Evolutionary conservation across 805 yeast species (phyloP), one percentile per base, ranked within the genome.

Genomic region (Metschnikowia koreensis): DNA sequence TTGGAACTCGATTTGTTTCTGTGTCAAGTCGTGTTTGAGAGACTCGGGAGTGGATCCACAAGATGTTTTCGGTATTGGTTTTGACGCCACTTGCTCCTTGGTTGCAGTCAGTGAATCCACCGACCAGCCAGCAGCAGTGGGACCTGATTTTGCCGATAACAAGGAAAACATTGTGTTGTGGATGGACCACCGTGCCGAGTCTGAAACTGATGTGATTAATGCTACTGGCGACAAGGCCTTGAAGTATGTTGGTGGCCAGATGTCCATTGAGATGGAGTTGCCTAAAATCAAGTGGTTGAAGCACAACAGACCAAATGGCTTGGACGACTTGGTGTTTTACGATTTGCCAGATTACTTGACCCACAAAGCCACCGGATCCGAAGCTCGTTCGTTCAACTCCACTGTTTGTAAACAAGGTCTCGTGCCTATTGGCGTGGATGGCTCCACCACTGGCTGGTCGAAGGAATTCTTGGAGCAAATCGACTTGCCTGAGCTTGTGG

Each of bases 251-350:
- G 99, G 99, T 53, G 98, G 98, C 16, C 86, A 84, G 62, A 93
- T 94, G 97, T 91, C 97, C 46, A 87, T 94, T 63, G 99, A 93
- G 70, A 94, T 94, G 98, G 98, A 94, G 66, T 78, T 94, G 58
- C 99, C 99, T 55, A 94, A 94, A 71, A 91, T 90, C 73, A 88
- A 89, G 73, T 94, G 99, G 99, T 79, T 94, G 64, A 93, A 93
- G 67, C 85, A 87, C 67, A 78, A 94, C 69, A 72, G 91, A 75
- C 88, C 96, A 4, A 71, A 73, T 34, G 79, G 79, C 6, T 70
- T 74, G 52, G 81, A 75, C 13, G 69, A 71, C 50, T 87, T 89
- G 67, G 87, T 89, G 72, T 94, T 94, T 69, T 93, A 90, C 67
- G 99, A 94, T 68, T 79, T 94, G 58, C 88, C 96, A 4, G 99